A percentile compares a stretch with the other conserved stretches of the same genome.
phyloP scores from a whole-genome alignment of 352 stramenopile species.

The Stramenopiles sp. region DNA sequence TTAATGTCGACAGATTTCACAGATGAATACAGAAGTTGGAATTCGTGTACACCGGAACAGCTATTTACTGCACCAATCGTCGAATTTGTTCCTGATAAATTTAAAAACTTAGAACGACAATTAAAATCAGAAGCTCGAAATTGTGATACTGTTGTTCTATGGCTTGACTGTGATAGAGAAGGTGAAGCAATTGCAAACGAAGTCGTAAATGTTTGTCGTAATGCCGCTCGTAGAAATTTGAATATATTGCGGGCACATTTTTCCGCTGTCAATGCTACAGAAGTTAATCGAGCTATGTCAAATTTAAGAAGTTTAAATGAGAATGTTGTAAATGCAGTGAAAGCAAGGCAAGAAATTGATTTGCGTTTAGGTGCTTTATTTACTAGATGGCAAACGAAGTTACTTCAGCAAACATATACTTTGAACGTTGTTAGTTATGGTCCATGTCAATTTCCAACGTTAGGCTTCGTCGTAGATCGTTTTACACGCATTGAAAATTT shows the following conservation, averaged over 20 bases:
- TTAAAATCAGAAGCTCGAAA: constrained; percentile 54
- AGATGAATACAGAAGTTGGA: constrained; percentile 56
- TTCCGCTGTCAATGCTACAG: constrained; percentile 66
- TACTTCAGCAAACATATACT: constrained; percentile 61
- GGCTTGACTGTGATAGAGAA: constrained; percentile 99
- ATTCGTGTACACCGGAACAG: constrained; percentile 66
- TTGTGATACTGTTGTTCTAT: constrained; percentile 72
- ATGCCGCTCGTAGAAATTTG: constrained; percentile 37
- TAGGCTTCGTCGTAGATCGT: constrained; percentile 84
- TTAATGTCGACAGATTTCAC: constrained; percentile 92
- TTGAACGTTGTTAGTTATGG: constrained; percentile 88
- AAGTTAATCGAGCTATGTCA: constrained; percentile 52
- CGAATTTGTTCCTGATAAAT: background rate
- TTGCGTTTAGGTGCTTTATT: constrained; percentile 75
- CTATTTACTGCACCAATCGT: constrained; percentile 71
- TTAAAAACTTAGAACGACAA: constrained; percentile 51
- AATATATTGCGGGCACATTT: constrained; percentile 67
- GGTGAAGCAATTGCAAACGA: constrained; percentile 99
- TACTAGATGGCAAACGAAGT: constrained; percentile 82
- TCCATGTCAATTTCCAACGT: constrained; percentile 97
- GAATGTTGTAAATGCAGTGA: constrained; percentile 45
- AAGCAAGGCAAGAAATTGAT: constrained; percentile 80
- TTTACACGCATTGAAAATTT: constrained; percentile 67
- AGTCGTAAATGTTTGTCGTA: constrained; percentile 60
- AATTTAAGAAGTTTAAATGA: constrained; percentile 35